Percentiles rank a stretch among this genome's conserved stretches.
These are phyloP conservation scores for Smallanthus sonchifolius DNA, from an alignment of 129 eudicot genomes.

Conservation along the genomic window DNA sequence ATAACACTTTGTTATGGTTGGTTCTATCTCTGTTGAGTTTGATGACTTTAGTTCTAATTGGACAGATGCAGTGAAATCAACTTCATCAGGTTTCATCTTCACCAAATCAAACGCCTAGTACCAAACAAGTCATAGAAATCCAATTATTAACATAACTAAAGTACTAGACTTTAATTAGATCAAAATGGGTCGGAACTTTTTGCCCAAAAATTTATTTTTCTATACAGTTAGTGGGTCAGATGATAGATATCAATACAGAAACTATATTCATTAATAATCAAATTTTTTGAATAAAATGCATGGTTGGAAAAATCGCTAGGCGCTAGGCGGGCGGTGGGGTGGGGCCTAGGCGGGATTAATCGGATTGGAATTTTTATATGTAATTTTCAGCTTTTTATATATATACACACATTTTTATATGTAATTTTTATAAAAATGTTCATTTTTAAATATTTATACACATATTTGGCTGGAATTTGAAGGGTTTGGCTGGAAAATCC, in stretches of 20 bases:
- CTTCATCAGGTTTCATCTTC: constrained; percentile 68
- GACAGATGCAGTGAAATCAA: constrained; percentile 66
- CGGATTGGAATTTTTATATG: too few species aligned
- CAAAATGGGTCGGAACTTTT: not conserved
- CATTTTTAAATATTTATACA: too few species aligned
- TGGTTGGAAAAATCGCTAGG: too few species aligned
- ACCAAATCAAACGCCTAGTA: constrained; percentile 72
- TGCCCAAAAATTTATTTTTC: not conserved
- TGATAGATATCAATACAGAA: not conserved
- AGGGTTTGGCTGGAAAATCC: too few species aligned
- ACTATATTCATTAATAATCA: not conserved
- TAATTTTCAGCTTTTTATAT: too few species aligned
- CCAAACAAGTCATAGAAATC: not conserved
- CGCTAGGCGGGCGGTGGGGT: too few species aligned
- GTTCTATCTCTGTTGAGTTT: constrained; percentile 9
- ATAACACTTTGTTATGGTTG: constrained; percentile 42
- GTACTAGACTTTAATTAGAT: not conserved
- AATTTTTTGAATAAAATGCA: not conserved
- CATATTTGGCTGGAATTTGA: too few species aligned
- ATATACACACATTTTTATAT: too few species aligned
- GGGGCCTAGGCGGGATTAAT: too few species aligned
- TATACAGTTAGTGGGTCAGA: not conserved
- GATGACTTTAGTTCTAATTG: constrained; percentile 48
- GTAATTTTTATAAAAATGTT: too few species aligned
- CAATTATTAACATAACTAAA: not conserved